Conservation (phyloP, 768 basidiomycete species). For the Xerocomus potaroensis region DNA sequence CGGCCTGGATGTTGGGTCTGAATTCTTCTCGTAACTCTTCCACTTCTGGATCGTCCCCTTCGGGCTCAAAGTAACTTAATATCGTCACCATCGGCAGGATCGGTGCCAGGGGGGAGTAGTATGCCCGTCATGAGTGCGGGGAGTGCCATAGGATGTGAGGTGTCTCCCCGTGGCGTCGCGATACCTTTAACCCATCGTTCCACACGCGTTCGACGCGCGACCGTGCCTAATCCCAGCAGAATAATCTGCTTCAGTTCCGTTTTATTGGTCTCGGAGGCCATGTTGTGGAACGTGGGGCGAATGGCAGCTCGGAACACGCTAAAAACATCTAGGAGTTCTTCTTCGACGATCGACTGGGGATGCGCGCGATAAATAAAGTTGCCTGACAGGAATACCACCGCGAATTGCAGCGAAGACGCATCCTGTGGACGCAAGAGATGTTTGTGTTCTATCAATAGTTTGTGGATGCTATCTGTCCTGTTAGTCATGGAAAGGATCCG, state of each 20-base stretch:
- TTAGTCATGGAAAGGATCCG: constrained; percentile 43
- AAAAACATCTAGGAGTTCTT: constrained; percentile 47
- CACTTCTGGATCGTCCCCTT: constrained; percentile 49
- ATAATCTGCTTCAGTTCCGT: constrained; percentile 44
- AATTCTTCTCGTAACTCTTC: constrained; percentile 62
- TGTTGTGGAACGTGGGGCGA: constrained; percentile 42
- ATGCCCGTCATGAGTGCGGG: constrained; percentile 64
- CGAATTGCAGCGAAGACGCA: constrained; percentile 40
- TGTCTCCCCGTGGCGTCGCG: constrained; percentile 34
- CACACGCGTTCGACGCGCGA: constrained; percentile 44
- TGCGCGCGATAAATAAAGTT: constrained; percentile 23
- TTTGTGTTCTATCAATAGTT: constrained; percentile 42
- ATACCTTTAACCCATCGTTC: constrained; percentile 50
- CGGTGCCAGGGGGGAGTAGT: constrained; percentile 37
- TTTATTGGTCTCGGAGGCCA: constrained; percentile 39
- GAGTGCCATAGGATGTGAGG: constrained; percentile 52
- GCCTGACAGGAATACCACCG: constrained; percentile 37
- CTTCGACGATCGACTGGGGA: constrained; percentile 44
- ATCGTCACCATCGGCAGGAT: constrained; percentile 44
- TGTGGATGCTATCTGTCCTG: constrained; percentile 33
- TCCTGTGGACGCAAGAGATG: constrained; percentile 64
- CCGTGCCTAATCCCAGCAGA: constrained; percentile 35
- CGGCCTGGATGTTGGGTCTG: constrained; percentile 50
- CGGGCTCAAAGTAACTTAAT: constrained; percentile 47
- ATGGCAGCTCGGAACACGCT: constrained; percentile 42